Base-by-base conservation (phyloP, 805 yeast species). In the Wickerhamiella kazuoi region DNA sequence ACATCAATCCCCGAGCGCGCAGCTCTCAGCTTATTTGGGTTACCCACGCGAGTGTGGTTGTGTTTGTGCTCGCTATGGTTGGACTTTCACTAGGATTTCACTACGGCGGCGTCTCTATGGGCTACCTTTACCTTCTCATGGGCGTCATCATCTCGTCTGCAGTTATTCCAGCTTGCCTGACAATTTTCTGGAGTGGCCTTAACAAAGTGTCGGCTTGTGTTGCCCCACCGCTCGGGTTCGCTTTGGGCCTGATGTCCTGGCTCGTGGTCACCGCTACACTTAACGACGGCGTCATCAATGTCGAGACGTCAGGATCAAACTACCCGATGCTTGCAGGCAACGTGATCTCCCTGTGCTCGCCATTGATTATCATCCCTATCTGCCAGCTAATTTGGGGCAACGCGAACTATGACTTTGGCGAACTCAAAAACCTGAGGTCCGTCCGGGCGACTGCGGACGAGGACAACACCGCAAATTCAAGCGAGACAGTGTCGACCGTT, bases 281-380 rank as follows among this genome's bases (percentile, higher is more conserved):
- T 33, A 55, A 54, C 73, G 30, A 71, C 73, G 39, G 37, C 30
- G 14, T 54, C 69, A 51, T 77, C 80, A 3, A 62, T 72, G 50
- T 69, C 70, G 55, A 64, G 52, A 42, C 70, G 55, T 61, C 57
- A 41, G 90, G 87, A 47, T 71, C 68, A 46, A 93, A 86, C 56
- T 70, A 80, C 53, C 79, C 95, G 31, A 86, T 86, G 95, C 66
- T 83, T 45, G 75, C 77, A 3, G 95, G 94, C 44, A 84, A 84
- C 57, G 74, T 82, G 35, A 84, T 82, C 38, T 87, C 94, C 0
- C 61, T 84, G 44, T 63, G 74, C 39, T 69, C 86, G 2, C 94
- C 94, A 8, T 52, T 71, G 15, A 57, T 83, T 15, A 66, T 75
- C 41, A 62, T 75, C 36, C 84, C 93, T 21, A 52, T 76, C 8